Percentiles rank a stretch among this genome's conserved stretches.
Conservation (phyloP, 345 rosid species). For the Sisymbrium irio region DNA sequence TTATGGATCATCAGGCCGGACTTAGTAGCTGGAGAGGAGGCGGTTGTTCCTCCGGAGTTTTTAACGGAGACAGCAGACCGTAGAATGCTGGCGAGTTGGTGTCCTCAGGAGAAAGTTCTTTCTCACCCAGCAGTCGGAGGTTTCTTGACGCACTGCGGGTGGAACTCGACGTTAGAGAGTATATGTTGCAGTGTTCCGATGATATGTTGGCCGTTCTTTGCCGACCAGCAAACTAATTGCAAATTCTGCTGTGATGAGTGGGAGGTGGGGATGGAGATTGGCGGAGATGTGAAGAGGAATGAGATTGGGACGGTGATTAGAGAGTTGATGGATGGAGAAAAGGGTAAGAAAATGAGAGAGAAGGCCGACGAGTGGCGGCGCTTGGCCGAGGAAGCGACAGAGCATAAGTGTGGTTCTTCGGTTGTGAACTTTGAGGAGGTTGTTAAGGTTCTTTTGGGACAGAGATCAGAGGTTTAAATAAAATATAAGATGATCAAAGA, state of each 20-base stretch:
- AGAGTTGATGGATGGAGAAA: slow-evolving; percentile 53
- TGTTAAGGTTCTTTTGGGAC: slow-evolving; percentile 25
- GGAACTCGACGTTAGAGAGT: slow-evolving; percentile 67
- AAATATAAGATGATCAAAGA: neutral
- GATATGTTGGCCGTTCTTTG: slow-evolving; percentile 68
- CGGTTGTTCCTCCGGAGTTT: slow-evolving; percentile 45
- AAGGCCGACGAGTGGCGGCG: slow-evolving; percentile 47
- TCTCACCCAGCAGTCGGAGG: slow-evolving; percentile 53
- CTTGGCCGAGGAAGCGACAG: slow-evolving; percentile 31
- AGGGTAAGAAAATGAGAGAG: slow-evolving; percentile 50
- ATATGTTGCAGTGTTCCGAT: slow-evolving; percentile 46
- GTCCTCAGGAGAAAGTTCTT: slow-evolving; percentile 55
- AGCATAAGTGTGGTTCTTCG: slow-evolving; percentile 38
- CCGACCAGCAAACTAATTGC: slow-evolving; percentile 61
- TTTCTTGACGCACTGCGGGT: slow-evolving; percentile 58
- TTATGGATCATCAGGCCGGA: slow-evolving; percentile 64
- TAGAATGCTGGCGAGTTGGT: slow-evolving; percentile 48
- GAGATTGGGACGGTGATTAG: slow-evolving; percentile 47
- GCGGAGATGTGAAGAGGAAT: slow-evolving; percentile 50
- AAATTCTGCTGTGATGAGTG: slow-evolving; percentile 43
- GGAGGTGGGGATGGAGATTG: slow-evolving; percentile 66
- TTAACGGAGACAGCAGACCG: slow-evolving; percentile 35
- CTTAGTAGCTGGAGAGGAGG: slow-evolving; percentile 44
- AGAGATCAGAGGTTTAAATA: neutral
- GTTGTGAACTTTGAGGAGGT: slow-evolving; percentile 34